Evolutionary conservation across 2,329 filamentous ascomycete species (phyloP).

Genomic region (Dryadomyces quercivorus): DNA sequence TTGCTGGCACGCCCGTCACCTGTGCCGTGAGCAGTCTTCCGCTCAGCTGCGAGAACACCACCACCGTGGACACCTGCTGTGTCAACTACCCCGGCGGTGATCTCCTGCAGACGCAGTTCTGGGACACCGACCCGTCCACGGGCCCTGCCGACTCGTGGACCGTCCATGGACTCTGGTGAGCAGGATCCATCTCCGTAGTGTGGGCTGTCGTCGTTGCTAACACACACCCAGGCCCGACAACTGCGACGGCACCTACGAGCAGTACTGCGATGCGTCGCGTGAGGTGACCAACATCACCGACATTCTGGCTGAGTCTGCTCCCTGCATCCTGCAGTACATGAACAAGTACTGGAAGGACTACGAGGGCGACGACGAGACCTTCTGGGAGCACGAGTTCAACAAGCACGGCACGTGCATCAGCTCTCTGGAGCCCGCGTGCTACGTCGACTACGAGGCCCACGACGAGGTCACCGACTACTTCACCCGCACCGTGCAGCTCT

Average conservation of each 20-base stretch:
- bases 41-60: conserved; percentile 7
- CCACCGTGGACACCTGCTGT: conserved; percentile 4
- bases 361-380: conserved; percentile 39
- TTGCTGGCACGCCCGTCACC: not conserved
- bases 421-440: conserved; percentile 54
- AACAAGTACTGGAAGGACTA: conserved; percentile 53
- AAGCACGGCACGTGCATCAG: conserved; percentile 59
- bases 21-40: not conserved
- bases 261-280: conserved; percentile 53
- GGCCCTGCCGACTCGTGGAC: conserved; percentile 47
- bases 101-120: conserved; percentile 41
- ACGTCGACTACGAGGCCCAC: conserved; percentile 42
- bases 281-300: conserved; percentile 55
- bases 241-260: conserved; percentile 45
- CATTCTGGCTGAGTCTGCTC: conserved; percentile 35
- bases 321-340: conserved; percentile 53
- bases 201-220: not conserved
- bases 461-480: conserved; percentile 53
- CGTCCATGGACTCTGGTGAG: conserved; percentile 44
- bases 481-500: conserved; percentile 45
- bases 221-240: conserved; percentile 24
- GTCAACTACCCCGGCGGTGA: conserved; percentile 6
- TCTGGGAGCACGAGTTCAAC: conserved; percentile 57
- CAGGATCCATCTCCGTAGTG: not conserved
- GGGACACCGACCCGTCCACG: conserved; percentile 44